A percentile compares a stretch with the other conserved stretches of the same genome.
Conservation (phyloP, 1,284 basidiomycete species). For the Mycosarcoma maydis region DNA sequence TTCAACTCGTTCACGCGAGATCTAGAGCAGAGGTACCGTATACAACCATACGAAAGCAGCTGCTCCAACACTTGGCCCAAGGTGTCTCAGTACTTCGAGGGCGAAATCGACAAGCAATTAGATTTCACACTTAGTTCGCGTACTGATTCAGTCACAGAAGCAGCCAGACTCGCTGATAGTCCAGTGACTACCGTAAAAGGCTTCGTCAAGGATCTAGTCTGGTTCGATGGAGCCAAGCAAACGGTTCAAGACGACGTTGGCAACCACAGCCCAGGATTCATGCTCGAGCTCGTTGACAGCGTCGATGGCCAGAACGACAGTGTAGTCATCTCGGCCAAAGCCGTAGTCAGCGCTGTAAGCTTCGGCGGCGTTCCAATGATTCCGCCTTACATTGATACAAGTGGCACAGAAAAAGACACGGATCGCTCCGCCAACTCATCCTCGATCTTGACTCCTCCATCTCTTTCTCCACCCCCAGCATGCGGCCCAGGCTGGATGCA, state of each 20-base stretch:
- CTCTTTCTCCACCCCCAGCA: slow-evolving; percentile 1
- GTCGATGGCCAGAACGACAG: neutral
- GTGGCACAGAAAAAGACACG: neutral
- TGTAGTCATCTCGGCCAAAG: slow-evolving; percentile 29
- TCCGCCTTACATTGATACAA: slow-evolving; percentile 33
- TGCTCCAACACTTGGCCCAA: slow-evolving; percentile 20
- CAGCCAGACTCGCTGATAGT: neutral
- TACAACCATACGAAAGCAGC: slow-evolving; percentile 30
- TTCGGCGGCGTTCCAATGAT: slow-evolving; percentile 59
- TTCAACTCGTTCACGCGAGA: slow-evolving; percentile 59
- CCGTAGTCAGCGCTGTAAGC: slow-evolving; percentile 64
- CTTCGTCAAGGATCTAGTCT: slow-evolving; percentile 23
- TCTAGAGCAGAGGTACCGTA: slow-evolving; percentile 28
- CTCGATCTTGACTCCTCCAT: neutral
- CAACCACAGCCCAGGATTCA: slow-evolving; percentile 32
- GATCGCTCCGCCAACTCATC: too few relatives aligned
- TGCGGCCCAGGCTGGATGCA: slow-evolving; percentile 65
- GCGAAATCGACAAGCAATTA: neutral
- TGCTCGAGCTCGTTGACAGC: slow-evolving; percentile 23
- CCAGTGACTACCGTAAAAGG: slow-evolving; percentile 17
- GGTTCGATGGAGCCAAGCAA: slow-evolving; percentile 30
- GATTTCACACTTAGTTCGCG: too few relatives aligned
- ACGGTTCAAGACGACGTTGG: slow-evolving; percentile 29
- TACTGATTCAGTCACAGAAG: too few relatives aligned
- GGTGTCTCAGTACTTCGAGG: slow-evolving; percentile 11